A percentile compares a stretch with the other conserved stretches of the same genome.
phyloP scores from a whole-genome alignment of 2,329 filamentous ascomycete genomes.

The Pestalotiopsis fici region DNA sequence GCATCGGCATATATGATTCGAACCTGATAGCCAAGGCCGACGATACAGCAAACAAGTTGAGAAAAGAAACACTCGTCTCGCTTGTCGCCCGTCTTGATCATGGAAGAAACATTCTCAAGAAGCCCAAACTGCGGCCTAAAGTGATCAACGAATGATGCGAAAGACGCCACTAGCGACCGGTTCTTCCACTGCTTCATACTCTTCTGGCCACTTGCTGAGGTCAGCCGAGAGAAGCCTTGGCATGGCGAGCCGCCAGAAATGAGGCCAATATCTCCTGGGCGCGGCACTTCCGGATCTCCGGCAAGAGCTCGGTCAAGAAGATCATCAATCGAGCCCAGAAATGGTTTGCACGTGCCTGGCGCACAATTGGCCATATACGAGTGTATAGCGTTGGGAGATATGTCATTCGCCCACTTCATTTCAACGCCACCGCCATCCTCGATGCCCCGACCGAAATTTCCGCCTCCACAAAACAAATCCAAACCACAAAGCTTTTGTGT shows the following conservation, averaged over 20 bases:
- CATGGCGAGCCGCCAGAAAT: constrained; percentile 77
- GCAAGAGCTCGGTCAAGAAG: constrained; percentile 57
- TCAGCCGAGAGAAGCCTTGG: constrained; percentile 71
- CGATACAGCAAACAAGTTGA: constrained; percentile 71
- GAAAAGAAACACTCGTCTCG: constrained; percentile 67
- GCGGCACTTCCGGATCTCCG: constrained; percentile 52
- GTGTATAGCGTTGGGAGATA: constrained; percentile 63
- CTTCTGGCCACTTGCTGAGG: constrained; percentile 48
- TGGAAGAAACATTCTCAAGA: constrained; percentile 74
- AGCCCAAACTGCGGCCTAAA: constrained; percentile 75
- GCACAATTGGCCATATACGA: constrained; percentile 71
- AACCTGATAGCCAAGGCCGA: constrained; percentile 77
- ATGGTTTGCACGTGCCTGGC: constrained; percentile 49
- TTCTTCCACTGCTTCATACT: constrained; percentile 63
- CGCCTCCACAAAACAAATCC: constrained; percentile 77
- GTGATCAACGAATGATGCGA: constrained; percentile 73
- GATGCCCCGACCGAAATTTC: constrained; percentile 75
- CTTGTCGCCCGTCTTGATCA: constrained; percentile 52
- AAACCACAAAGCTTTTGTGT: constrained; percentile 55
- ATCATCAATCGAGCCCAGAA: constrained; percentile 73
- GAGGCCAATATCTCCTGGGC: constrained; percentile 65
- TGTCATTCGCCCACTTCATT: constrained; percentile 71
- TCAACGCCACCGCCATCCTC: constrained; percentile 69
- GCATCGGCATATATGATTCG: constrained; percentile 69
- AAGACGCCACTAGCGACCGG: constrained; percentile 75